A percentile compares a stretch with the other conserved stretches of the same genome.
Conservation (phyloP, 371 early-diverging fungal species). For the Syncephalastrum monosporum region DNA sequence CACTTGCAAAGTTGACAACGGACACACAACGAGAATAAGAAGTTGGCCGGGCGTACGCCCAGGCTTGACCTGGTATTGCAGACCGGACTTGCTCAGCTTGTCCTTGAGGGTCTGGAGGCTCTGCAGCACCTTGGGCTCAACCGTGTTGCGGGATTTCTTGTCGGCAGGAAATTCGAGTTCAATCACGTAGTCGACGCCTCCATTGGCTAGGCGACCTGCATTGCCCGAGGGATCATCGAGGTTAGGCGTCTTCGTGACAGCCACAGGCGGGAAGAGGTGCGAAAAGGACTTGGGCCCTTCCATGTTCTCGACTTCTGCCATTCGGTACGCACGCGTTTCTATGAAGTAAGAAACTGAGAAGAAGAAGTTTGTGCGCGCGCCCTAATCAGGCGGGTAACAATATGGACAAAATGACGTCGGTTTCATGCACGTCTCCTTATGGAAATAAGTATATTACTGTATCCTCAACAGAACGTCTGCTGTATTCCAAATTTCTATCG, state of each 20-base stretch:
- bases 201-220: conserved; percentile 11
- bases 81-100: conserved; percentile 26
- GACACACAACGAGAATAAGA: conserved; percentile 35
- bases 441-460: no score
- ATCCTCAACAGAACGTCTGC: no score
- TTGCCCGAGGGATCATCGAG: conserved; percentile 3
- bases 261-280: conserved; percentile 7
- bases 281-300: conserved; percentile 4
- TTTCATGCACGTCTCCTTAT: no score
- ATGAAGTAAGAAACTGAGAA: no score
- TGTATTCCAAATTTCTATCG: no score
- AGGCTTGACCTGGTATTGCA: conserved; percentile 36
- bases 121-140: conserved; percentile 18
- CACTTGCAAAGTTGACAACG: conserved; percentile 15
- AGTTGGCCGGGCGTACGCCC: conserved; percentile 32
- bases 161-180: conserved; percentile 36
- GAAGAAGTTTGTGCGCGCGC: no score
- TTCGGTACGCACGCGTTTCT: not conserved
- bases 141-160: conserved; percentile 13
- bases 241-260: not conserved
- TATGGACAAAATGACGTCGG: no score
- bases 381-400: no score
- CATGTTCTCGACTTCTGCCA: not conserved
- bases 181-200: conserved; percentile 51
- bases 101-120: conserved; percentile 17